A percentile compares a stretch with the other conserved stretches of the same genome.
Conservation (phyloP, 352 stramenopile genomes). For the Globisporangium irregulare region DNA sequence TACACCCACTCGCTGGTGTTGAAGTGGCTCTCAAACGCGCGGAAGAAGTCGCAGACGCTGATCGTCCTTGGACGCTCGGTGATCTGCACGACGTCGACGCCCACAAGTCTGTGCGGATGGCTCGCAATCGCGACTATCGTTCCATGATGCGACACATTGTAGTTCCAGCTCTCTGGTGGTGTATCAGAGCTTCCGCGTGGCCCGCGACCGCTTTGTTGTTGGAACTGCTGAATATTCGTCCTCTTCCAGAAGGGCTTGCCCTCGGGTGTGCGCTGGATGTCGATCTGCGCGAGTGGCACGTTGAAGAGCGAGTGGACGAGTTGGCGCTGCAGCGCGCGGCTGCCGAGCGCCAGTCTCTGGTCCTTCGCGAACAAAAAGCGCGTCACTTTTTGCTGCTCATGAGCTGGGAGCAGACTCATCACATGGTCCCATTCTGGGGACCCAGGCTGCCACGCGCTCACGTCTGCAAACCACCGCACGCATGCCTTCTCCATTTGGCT, state of each 20-base stretch:
- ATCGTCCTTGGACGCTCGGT: conserved; percentile 40
- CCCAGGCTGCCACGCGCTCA: conserved; percentile 35
- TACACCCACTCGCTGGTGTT: conserved; percentile 55
- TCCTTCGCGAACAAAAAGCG: conserved; percentile 71
- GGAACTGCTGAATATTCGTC: neutral
- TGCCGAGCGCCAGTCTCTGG: conserved; percentile 58
- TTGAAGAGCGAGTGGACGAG: conserved; percentile 41
- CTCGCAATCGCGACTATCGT: conserved; percentile 62
- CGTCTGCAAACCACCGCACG: conserved; percentile 28
- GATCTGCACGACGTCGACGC: conserved; percentile 68
- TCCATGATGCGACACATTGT: conserved; percentile 79
- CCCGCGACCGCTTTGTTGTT: neutral
- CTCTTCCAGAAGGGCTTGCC: conserved; percentile 63
- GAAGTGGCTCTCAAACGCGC: conserved; percentile 58
- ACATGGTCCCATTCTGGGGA: conserved; percentile 34
- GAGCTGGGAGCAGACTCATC: conserved; percentile 27
- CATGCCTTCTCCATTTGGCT: neutral
- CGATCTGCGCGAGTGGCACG: conserved; percentile 31
- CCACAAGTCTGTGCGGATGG: conserved; percentile 37
- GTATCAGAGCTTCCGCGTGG: neutral
- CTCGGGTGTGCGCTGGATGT: conserved; percentile 57
- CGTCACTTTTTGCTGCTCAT: conserved; percentile 48
- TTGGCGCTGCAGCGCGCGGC: conserved; percentile 55
- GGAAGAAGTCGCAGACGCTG: conserved; percentile 44
- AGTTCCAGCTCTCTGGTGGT: conserved; percentile 53